Evolutionary conservation across 352 stramenopile genomes (phyloP).

Genomic region (Elongisporangium prolatum): DNA sequence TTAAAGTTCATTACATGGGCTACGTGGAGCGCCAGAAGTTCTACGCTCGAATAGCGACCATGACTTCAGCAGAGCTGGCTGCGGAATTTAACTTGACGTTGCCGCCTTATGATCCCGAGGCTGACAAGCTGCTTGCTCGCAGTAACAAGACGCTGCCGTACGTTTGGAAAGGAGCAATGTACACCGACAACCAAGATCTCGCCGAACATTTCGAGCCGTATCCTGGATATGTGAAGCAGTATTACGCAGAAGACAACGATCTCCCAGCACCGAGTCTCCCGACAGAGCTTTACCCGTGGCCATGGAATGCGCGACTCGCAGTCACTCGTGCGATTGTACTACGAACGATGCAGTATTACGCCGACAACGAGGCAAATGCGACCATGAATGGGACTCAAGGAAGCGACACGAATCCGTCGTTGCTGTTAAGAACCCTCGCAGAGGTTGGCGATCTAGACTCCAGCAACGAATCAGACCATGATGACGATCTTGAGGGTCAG

Average conservation of each 20-base stretch:
- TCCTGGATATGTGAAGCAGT: conserved; percentile 30
- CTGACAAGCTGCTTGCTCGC: conserved; percentile 10
- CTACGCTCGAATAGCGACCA: conserved; percentile 19
- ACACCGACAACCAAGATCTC: conserved; percentile 8
- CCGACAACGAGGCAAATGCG: not conserved
- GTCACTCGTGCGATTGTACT: conserved; percentile 17
- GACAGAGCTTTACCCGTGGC: conserved; percentile 42
- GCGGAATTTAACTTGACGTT: conserved; percentile 27
- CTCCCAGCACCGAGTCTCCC: conserved; percentile 29
- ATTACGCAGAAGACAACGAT: conserved; percentile 34
- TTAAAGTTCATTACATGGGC: conserved; percentile 31
- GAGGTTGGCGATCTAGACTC: not conserved
- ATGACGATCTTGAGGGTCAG: not conserved
- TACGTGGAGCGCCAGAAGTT: conserved; percentile 34
- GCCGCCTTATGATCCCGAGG: conserved; percentile 13
- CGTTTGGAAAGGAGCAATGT: conserved; percentile 15
- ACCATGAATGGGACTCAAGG: not conserved
- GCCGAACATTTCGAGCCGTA: conserved; percentile 34
- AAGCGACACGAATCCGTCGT: not conserved
- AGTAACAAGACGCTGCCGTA: conserved; percentile 27
- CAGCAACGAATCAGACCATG: conserved; percentile 1
- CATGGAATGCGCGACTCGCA: conserved; percentile 27
- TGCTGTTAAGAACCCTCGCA: not conserved
- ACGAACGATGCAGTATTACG: conserved; percentile 20
- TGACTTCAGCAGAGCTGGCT: conserved; percentile 36